A percentile compares a stretch with the other conserved stretches of the same genome.
Conservation (phyloP, 352 stramenopile species). For the Phytophthora pistaciae region DNA sequence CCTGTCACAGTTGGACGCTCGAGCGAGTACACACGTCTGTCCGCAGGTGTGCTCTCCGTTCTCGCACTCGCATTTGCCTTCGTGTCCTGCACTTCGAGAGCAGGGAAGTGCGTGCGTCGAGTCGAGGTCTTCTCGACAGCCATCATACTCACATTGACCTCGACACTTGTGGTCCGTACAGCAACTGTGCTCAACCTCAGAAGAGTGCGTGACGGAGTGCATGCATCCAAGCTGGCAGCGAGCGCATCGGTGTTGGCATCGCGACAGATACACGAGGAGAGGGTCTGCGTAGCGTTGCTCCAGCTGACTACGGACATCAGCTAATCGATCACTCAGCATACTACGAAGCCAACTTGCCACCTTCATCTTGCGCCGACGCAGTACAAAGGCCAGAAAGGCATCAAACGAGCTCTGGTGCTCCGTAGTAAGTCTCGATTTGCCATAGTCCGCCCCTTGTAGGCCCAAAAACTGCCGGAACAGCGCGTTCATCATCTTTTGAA, state of each 20-base stretch:
- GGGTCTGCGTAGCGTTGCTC: conserved; percentile 11
- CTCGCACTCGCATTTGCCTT: conserved; percentile 64
- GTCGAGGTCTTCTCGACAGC: conserved; percentile 22
- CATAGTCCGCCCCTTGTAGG: conserved; percentile 9
- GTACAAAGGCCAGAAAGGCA: conserved; percentile 30
- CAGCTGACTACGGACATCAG: background rate
- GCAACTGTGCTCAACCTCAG: conserved; percentile 50
- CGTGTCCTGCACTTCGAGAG: conserved; percentile 54
- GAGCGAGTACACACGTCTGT: conserved; percentile 33
- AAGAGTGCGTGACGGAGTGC: conserved; percentile 43
- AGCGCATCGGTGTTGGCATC: conserved; percentile 51
- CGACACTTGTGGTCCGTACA: conserved; percentile 51
- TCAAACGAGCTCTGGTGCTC: conserved; percentile 37
- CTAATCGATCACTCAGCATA: conserved; percentile 12
- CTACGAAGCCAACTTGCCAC: conserved; percentile 24
- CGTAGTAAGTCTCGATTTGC: conserved; percentile 4
- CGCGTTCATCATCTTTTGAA: background rate
- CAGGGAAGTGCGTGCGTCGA: conserved; percentile 30
- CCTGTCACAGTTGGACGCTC: conserved; percentile 56
- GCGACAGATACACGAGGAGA: conserved; percentile 36
- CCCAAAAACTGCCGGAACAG: background rate
- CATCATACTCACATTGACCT: conserved; percentile 46
- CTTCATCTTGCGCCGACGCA: conserved; percentile 37
- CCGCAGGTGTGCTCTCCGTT: conserved; percentile 68
- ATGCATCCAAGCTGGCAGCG: conserved; percentile 62